Evolutionary conservation across 1,139 yeast species (phyloP).

Genomic region (Sugiyamaella neomexicana): DNA sequence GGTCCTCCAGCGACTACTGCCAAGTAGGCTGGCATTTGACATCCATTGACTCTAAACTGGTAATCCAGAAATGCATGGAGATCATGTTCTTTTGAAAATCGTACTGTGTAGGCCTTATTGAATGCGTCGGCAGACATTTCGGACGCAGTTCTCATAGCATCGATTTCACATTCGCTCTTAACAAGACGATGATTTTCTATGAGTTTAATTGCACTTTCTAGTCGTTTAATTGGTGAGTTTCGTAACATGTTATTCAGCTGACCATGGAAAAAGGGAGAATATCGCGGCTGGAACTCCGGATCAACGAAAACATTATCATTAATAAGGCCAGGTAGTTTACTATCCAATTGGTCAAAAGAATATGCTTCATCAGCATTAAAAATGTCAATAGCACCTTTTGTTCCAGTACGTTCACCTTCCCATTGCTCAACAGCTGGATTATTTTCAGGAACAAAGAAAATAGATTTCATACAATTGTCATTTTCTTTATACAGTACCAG

Average conservation of each 20-base stretch:
- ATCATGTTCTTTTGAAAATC: constrained; percentile 70
- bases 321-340: constrained; percentile 28
- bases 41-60: constrained; percentile 80
- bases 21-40: constrained; percentile 84
- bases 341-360: constrained; percentile 44
- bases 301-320: constrained; percentile 36
- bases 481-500: constrained; percentile 63
- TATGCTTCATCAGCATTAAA: constrained; percentile 85
- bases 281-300: constrained; percentile 26
- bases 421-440: constrained; percentile 77
- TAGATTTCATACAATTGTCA: constrained; percentile 49
- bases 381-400: constrained; percentile 73
- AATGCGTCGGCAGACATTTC: constrained; percentile 79
- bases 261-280: constrained; percentile 19
- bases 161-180: constrained; percentile 75
- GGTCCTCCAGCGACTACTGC: constrained; percentile 96
- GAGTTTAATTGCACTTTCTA: constrained; percentile 38
- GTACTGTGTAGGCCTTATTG: constrained; percentile 67
- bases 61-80: constrained; percentile 82
- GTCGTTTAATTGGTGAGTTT: constrained; percentile 18
- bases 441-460: constrained; percentile 82
- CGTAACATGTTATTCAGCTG: constrained; percentile 19
- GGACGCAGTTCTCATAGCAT: constrained; percentile 78
- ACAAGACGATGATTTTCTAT: constrained; percentile 62
- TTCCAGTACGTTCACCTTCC: constrained; percentile 94